These are phyloP conservation scores for Cephalotrichum gorgonifer DNA, from an alignment of 2,329 filamentous ascomycete species.

Conservation along the genomic window DNA sequence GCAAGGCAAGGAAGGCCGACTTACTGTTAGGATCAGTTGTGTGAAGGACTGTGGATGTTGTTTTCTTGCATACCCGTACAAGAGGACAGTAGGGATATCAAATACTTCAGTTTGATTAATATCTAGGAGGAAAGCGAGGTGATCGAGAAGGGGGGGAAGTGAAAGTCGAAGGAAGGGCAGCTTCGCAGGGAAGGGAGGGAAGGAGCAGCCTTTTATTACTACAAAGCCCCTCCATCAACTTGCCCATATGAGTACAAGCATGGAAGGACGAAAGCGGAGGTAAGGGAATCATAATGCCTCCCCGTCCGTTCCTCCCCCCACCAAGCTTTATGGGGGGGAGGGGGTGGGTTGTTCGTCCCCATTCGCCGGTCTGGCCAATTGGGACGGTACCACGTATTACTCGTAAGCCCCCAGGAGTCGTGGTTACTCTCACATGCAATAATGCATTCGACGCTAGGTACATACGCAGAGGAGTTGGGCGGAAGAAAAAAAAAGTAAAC, in stretches of 20 bases:
- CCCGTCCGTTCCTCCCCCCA: background rate
- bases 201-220: conserved; percentile 3
- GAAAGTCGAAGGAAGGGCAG: background rate
- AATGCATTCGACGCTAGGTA: background rate
- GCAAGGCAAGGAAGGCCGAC: background rate
- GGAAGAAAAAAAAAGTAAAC: background rate
- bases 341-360: background rate
- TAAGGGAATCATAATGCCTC: background rate
- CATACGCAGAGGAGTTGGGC: no score
- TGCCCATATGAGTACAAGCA: background rate
- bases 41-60: background rate
- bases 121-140: background rate
- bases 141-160: background rate
- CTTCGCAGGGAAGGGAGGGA: background rate
- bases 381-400: background rate
- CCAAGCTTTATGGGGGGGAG: background rate
- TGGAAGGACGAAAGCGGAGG: background rate
- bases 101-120: background rate
- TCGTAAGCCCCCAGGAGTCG: background rate
- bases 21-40: background rate
- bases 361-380: background rate
- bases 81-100: background rate
- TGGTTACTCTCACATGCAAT: background rate
- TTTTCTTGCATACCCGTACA: background rate
- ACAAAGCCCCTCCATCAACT: background rate